Conservation (phyloP, 768 basidiomycete genomes). For the Boletus insuetus region DNA sequence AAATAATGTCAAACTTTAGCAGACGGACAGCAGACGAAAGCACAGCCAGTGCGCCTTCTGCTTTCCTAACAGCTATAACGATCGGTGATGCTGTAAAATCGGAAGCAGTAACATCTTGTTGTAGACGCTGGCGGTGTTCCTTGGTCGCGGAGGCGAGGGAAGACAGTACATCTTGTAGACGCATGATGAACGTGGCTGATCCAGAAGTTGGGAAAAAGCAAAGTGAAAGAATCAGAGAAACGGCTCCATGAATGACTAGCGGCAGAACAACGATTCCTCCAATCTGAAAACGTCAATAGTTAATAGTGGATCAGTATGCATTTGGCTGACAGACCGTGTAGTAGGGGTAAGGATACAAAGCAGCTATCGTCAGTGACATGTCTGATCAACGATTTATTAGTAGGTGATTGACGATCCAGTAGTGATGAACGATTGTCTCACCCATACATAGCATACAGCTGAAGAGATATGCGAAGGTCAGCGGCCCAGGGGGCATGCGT, state of each 20-base stretch:
- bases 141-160: conserved; percentile 47
- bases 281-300: conserved; percentile 29
- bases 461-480: conserved; percentile 52
- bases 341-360: conserved; percentile 61
- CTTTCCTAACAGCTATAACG: conserved; percentile 29
- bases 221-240: conserved; percentile 51
- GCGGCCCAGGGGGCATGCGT: conserved; percentile 60
- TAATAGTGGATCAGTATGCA: background rate
- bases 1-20: conserved; percentile 57
- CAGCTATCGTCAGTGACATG: conserved; percentile 54
- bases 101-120: conserved; percentile 36
- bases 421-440: conserved; percentile 21
- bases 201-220: conserved; percentile 62
- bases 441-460: conserved; percentile 55
- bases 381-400: conserved; percentile 37
- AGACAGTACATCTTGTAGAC: conserved; percentile 44
- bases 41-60: conserved; percentile 50
- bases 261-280: conserved; percentile 57
- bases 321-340: conserved; percentile 41
- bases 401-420: background rate
- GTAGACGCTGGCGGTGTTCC: conserved; percentile 46
- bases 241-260: conserved; percentile 52
- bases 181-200: conserved; percentile 54
- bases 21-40: conserved; percentile 52
- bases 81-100: conserved; percentile 34